Base-by-base conservation (phyloP, 345 rosid species). In the Tarenaya hassleriana region DNA sequence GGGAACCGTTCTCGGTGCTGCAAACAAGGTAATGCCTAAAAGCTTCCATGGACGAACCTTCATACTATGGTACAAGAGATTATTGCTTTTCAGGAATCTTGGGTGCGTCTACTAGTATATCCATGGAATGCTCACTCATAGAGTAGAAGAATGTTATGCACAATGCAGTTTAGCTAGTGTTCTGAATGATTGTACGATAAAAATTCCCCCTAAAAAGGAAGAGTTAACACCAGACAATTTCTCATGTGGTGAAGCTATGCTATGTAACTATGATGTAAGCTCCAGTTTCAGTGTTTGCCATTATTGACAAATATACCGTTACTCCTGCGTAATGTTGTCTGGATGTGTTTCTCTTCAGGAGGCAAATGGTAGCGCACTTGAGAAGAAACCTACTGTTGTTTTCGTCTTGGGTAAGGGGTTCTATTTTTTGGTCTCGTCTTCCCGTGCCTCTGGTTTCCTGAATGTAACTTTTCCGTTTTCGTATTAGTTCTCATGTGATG, bases 371-470 rank as follows among this genome's bases (percentile, higher is more conserved):
- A 71, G 58, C 56, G 9, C 74, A 50, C 52, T 71, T 46, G 77
- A 55, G 52, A 86, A 86, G 76, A 84, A 86, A 47, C 91, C 90
- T 3, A 74, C 61, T 1, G 94, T 90, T 65, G 79, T 90, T 64
- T 90, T 90, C 75, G 97, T 90, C 66, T 58, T 90, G 43, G 97
- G 97, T 90, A 60, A 67, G 83, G 15, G 18, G 3, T 4, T 41
- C 39, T 51, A n/a, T 38, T 5, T 47, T 56, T 13, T 16, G 15
- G 9, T 12, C n/a, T n/a, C n/a, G n/a, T 13, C 32, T 8, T 17
- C 5, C 16, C 8, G 18, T 38, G 31, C 17, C 48, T 56, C 12
- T 32, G 58, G n/a, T n/a, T n/a, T 11, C 19, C n/a, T n/a, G n/a
- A n/a, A n/a, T n/a, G n/a, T n/a, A n/a, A n/a, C n/a, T n/a, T n/a